These are phyloP conservation scores for Beauveria sp. DNA, from an alignment of 2,329 filamentous ascomycete genomes.

Conservation along the genomic window DNA sequence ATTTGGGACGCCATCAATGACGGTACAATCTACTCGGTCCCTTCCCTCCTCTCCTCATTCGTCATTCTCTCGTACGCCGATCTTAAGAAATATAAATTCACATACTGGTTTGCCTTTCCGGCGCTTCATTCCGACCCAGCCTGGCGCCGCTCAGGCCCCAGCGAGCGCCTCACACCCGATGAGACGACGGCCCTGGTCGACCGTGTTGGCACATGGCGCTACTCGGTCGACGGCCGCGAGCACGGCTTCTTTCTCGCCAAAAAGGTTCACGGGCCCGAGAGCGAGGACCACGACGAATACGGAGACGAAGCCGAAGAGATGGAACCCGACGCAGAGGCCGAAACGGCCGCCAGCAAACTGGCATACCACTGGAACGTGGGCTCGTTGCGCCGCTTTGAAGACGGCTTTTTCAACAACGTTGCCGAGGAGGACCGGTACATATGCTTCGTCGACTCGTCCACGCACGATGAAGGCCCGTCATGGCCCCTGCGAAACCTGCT, in stretches of 20 bases:
- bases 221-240: slow-evolving; percentile 72
- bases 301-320: slow-evolving; percentile 18
- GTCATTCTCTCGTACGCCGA: slow-evolving; percentile 88
- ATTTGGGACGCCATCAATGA: slow-evolving; percentile 98
- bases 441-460: slow-evolving; percentile 87
- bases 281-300: slow-evolving; percentile 16
- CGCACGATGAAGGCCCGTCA: slow-evolving; percentile 76
- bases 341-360: slow-evolving; percentile 40
- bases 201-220: slow-evolving; percentile 79
- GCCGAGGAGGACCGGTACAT: slow-evolving; percentile 70
- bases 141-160: slow-evolving; percentile 60
- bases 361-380: slow-evolving; percentile 72
- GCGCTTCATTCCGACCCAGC: slow-evolving; percentile 81
- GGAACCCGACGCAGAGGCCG: slow-evolving; percentile 38
- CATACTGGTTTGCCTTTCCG: slow-evolving; percentile 97
- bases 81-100: slow-evolving; percentile 94
- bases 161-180: slow-evolving; percentile 49
- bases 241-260: slow-evolving; percentile 96
- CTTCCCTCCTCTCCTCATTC: slow-evolving; percentile 84
- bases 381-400: slow-evolving; percentile 70
- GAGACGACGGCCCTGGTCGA: slow-evolving; percentile 79
- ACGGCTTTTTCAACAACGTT: slow-evolving; percentile 74
- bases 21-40: slow-evolving; percentile 90
- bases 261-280: slow-evolving; percentile 43
- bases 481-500: slow-evolving; percentile 92